phyloP scores from a whole-genome alignment of 352 stramenopile genomes.

The Phytophthora sp. region DNA sequence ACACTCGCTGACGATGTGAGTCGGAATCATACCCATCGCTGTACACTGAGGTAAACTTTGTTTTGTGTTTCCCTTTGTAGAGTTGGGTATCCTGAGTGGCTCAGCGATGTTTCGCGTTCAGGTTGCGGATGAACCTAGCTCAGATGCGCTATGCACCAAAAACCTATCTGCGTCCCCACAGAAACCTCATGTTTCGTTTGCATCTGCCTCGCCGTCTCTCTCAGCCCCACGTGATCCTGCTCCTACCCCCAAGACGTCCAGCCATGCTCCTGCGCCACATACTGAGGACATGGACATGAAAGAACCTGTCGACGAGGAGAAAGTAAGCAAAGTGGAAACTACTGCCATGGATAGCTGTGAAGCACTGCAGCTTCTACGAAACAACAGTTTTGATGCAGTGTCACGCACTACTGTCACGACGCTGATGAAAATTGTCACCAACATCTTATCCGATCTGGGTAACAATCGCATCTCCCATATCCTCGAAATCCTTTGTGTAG shows the following conservation, averaged over 20 bases:
- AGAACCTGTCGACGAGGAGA: slow-evolving; percentile 20
- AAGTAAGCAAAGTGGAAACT: not conserved
- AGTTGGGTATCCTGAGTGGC: slow-evolving; percentile 79
- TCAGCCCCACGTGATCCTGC: not conserved
- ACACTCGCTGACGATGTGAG: not conserved
- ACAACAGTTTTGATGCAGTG: slow-evolving; percentile 80
- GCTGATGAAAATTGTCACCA: slow-evolving; percentile 88
- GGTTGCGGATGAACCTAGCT: slow-evolving; percentile 10
- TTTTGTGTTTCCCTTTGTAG: slow-evolving; percentile 38
- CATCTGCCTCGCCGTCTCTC: not conserved
- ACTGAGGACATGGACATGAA: slow-evolving; percentile 63
- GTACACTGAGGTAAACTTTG: no score
- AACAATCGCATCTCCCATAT: slow-evolving; percentile 1
- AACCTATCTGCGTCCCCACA: not conserved
- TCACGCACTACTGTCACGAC: slow-evolving; percentile 65
- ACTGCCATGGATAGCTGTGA: slow-evolving; percentile 55
- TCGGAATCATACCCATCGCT: no score
- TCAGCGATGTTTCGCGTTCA: slow-evolving; percentile 89
- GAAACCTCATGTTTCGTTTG: slow-evolving; percentile 29
- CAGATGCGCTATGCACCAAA: slow-evolving; percentile 1
- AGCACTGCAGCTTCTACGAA: slow-evolving; percentile 71
- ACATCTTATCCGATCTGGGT: slow-evolving; percentile 85
- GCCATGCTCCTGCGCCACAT: not conserved
- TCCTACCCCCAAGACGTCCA: not conserved
- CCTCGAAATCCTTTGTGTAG: not conserved